Base-by-base conservation (phyloP, 2,329 filamentous ascomycete genomes). In the Cytospora paraplurivora region DNA sequence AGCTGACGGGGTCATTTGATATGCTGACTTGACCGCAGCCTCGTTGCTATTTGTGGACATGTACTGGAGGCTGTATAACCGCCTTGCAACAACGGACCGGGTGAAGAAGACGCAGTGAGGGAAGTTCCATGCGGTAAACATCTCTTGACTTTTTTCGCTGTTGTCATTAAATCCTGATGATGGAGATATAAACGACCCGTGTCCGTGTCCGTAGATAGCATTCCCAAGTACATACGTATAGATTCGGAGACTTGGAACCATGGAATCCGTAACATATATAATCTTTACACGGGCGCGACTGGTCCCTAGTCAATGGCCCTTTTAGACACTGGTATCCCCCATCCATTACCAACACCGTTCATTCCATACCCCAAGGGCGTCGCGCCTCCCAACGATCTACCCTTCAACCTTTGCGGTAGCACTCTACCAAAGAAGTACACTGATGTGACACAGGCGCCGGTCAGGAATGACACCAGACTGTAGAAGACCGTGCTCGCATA, bases 401-500 rank as follows among this genome's bases (percentile, higher is more conserved):
- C 81, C 68, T 76, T 79, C 32, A 87, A 71, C 62, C 84, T 73
- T 67, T 77, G 77, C 1, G 86, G 86, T 69, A 88, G 71, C 19
- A 88, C 79, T 1, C 85, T 77, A 5, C 86, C 86, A 66, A 87
- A 80, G 64, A 87, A 87, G 73, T 87, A 88, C 62, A 84, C 83
- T 38, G 78, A 82, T 4, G 82, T 80, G 2, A 82, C 77, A 12
- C 85, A 72, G 1, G 78, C 74, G 10, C 86, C 86, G 0, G 85
- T 84, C 13, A 81, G 73, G 68, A 88, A 88, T 7, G 83, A 83
- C 2, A 87, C 79, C 11, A 88, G 68, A 63, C 82, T 80, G 75
- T 88, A 88, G 66, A 88, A 88, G 0, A 88, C 74, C 37, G 85
- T 88, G 72, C 84, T 86, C 8, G 85, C 83, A 71, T 85, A 87